Conservation (phyloP, 345 rosid species). For the Murraya paniculata region DNA sequence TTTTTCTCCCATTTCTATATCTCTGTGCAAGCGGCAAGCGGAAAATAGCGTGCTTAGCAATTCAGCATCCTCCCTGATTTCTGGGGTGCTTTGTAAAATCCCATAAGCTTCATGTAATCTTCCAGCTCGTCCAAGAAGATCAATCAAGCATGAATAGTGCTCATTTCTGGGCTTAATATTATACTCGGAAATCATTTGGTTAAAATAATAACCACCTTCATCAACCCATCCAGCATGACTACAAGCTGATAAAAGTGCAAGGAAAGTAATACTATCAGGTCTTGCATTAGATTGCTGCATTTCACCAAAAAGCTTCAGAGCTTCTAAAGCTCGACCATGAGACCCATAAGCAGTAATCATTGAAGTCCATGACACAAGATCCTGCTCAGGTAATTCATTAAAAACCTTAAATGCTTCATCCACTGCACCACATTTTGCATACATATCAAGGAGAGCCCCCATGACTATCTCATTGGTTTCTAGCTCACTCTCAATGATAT, state of each 20-base stretch:
- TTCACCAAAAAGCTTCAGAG: conserved; percentile 47
- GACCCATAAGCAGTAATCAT: conserved; percentile 77
- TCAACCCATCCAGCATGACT: conserved; percentile 65
- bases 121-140: conserved; percentile 71
- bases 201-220: conserved; percentile 49
- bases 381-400: conserved; percentile 40
- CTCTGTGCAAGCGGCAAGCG: conserved; percentile 50
- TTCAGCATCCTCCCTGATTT: conserved; percentile 39
- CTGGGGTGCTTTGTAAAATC: conserved; percentile 37
- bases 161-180: conserved; percentile 45
- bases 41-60: conserved; percentile 65
- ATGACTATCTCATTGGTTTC: conserved; percentile 46
- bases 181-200: conserved; percentile 37
- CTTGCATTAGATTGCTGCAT: conserved; percentile 45
- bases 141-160: conserved; percentile 75
- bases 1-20: conserved; percentile 47
- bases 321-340: conserved; percentile 57
- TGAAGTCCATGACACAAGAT: conserved; percentile 69
- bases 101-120: conserved; percentile 60
- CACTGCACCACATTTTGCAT: conserved; percentile 81
- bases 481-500: conserved; percentile 27
- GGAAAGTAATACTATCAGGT: conserved; percentile 62
- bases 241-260: conserved; percentile 69
- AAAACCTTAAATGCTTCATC: conserved; percentile 53
- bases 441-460: conserved; percentile 83